Percentiles rank a stretch among this genome's conserved stretches.
phyloP scores from a whole-genome alignment of 441 rosid genomes.

The Syzygium syzygioides region DNA sequence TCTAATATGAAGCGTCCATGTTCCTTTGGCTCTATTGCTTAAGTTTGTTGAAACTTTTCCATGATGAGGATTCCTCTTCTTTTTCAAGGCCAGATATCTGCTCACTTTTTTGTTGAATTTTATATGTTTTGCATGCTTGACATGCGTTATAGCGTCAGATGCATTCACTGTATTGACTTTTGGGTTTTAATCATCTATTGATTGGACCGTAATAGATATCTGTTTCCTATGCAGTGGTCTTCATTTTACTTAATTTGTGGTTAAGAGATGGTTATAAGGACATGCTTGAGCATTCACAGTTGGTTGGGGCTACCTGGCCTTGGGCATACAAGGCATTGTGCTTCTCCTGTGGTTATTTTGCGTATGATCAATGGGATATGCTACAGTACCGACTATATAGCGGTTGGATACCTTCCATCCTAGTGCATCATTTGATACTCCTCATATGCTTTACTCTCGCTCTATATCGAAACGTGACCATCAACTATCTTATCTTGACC shows the following conservation, averaged over 20 bases:
- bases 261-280: constrained; percentile 29
- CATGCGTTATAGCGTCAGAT: neutral
- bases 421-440: constrained; percentile 76
- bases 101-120: neutral
- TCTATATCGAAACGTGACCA: constrained; percentile 66
- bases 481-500: constrained; percentile 87
- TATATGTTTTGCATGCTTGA: neutral
- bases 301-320: constrained; percentile 63
- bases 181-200: neutral
- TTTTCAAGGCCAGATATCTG: neutral
- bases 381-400: constrained; percentile 62
- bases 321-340: constrained; percentile 83
- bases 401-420: constrained; percentile 74
- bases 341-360: constrained; percentile 91
- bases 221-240: constrained; percentile 50
- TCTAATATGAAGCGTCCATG: neutral
- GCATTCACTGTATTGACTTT: neutral
- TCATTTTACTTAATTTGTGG: constrained; percentile 52
- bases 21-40: neutral
- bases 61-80: neutral
- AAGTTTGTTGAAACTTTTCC: neutral
- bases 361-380: constrained; percentile 96
- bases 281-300: constrained; percentile 70
- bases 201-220: neutral
- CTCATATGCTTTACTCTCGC: constrained; percentile 89